phyloP scores from a whole-genome alignment of 208 protist species.

The Angomonas ambiguus region DNA sequence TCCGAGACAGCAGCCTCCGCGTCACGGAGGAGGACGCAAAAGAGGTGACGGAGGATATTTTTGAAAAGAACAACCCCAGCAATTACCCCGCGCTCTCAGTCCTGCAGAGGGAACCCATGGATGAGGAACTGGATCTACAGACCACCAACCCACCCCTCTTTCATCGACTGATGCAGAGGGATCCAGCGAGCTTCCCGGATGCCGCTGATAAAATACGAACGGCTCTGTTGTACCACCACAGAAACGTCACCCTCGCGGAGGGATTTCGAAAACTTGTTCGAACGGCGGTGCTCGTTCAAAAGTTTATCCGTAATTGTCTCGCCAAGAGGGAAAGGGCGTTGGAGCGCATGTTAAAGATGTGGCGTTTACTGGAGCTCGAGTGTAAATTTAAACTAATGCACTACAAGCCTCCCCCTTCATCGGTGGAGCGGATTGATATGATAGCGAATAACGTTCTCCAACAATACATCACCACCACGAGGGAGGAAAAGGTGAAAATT shows the following conservation, averaged over 20 bases:
- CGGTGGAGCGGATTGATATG: conserved; percentile 48
- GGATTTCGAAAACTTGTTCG: conserved; percentile 20
- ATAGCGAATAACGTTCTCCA: conserved; percentile 71
- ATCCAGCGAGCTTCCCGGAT: conserved; percentile 15
- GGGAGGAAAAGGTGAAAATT: conserved; percentile 55
- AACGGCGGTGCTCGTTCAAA: conserved; percentile 47
- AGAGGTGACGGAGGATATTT: neutral
- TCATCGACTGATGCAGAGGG: conserved; percentile 26
- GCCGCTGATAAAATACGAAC: conserved; percentile 15
- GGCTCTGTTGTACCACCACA: conserved; percentile 27
- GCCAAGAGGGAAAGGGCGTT: conserved; percentile 49
- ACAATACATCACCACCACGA: conserved; percentile 76
- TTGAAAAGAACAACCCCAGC: neutral
- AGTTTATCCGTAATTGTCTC: conserved; percentile 64
- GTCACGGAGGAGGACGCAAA: neutral
- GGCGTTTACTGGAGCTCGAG: conserved; percentile 61
- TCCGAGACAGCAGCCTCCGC: neutral
- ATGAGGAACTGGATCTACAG: conserved; percentile 12
- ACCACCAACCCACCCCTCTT: conserved; percentile 42
- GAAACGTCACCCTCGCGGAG: conserved; percentile 13
- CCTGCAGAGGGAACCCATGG: conserved; percentile 10
- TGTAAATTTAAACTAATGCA: conserved; percentile 56
- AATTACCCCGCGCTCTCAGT: neutral
- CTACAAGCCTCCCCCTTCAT: conserved; percentile 35
- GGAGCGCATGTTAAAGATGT: conserved; percentile 52